Base-by-base conservation (phyloP, 352 stramenopile genomes). In the Globisporangium ultimum region DNA sequence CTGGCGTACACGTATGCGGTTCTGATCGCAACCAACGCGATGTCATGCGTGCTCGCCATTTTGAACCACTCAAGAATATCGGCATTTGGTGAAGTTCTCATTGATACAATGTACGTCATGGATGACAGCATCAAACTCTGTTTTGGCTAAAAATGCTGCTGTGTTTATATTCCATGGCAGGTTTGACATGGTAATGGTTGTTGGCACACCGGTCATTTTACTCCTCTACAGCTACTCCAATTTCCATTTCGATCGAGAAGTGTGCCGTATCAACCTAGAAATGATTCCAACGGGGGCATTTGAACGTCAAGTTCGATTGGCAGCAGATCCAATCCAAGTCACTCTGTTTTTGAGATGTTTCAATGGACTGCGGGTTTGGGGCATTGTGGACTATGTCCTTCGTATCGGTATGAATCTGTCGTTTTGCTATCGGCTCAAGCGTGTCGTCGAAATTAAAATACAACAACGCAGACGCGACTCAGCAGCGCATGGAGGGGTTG, bases 321-420 rank as follows among this genome's bases (percentile, higher is more conserved):
- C 61, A 8, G 58, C 64, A 4, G 67, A 77, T 32, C 69, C 67
- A 1, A 50, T 54, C 2, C 55, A 72, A 18, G 66, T 79, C 7
- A 64, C 60, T 2, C 46, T 68, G 9, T 60, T 84, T 47, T 64
- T 63, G 11, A 38, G 53, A 3, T 68, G 48, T 4, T 63, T 79
- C 18, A 70, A 80, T 32, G 67, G 61, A 12, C 58, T 80, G 40
- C 64, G 67, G 2, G 71, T 80, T 49, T 46, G 58, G 6, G 52
- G 66, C 18, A n/a, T 40, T 1, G 34, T 57, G 2, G 58, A 77
- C 14, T 41, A 77, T 2, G 54, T 75, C 20, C 43, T 74, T 10
- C 64, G 63, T 10, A 61, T 82, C n/a, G 65, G 64, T 1, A 70
- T 70, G 58, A 77, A 68, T 45, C 13, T 75, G 3, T 66, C 69